phyloP scores from a whole-genome alignment of 306 rosid genomes.

The Casuarina glauca region DNA sequence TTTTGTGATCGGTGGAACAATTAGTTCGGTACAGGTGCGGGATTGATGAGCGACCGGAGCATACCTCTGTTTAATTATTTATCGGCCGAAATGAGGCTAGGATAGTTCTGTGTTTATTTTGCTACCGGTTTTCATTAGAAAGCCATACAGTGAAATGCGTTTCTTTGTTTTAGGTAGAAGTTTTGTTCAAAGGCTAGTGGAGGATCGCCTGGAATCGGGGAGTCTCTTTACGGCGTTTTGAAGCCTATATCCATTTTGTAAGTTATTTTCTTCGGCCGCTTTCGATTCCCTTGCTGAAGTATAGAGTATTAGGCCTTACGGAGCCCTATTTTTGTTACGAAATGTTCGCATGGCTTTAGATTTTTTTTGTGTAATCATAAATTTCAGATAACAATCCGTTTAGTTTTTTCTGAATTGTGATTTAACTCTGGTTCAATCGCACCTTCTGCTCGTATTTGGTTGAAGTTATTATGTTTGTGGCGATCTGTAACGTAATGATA shows the following conservation, averaged over 20 bases:
- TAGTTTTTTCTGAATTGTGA: not conserved
- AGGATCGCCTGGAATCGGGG: constrained; percentile 86
- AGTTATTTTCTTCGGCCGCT: constrained; percentile 33
- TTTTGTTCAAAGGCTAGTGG: constrained; percentile 66
- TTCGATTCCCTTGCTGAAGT: not conserved
- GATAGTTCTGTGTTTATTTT: not conserved
- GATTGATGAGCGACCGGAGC: too few relatives aligned
- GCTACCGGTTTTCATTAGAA: not conserved
- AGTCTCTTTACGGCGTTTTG: constrained; percentile 74
- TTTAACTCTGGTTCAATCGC: not conserved
- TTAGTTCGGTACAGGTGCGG: too few relatives aligned
- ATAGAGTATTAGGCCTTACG: not conserved
- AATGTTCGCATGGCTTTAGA: not conserved
- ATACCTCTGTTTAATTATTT: not conserved
- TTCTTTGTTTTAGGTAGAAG: constrained; percentile 18
- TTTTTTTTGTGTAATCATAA: not conserved
- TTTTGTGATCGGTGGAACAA: too few relatives aligned
- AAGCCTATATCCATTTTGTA: constrained; percentile 78
- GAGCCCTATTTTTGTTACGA: not conserved
- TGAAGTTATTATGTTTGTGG: not conserved
- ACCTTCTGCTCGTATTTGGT: not conserved
- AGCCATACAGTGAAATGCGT: not conserved
- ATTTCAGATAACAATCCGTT: not conserved
- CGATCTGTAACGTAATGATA: not conserved
- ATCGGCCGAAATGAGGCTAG: not conserved